A percentile compares a stretch with the other conserved stretches of the same genome.
Conservation (phyloP, 2,329 filamentous ascomycete species). For the Lecanicillium sp. region DNA sequence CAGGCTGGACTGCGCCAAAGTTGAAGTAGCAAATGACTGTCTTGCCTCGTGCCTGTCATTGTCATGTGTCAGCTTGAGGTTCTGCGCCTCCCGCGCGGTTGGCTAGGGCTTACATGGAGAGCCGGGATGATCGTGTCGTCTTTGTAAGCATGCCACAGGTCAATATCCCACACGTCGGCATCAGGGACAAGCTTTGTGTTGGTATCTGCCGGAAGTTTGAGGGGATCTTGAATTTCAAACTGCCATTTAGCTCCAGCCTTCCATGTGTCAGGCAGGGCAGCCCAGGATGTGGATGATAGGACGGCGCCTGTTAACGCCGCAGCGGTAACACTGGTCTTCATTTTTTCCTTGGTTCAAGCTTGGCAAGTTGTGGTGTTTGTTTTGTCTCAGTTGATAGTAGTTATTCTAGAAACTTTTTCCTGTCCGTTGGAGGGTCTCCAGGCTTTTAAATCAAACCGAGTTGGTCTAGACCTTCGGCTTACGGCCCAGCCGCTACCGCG, state of each 20-base stretch:
- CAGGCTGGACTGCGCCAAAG: conserved; percentile 19
- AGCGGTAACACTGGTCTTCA: not conserved
- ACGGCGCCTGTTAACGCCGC: not conserved
- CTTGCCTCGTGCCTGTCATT: conserved; percentile 12
- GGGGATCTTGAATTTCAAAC: conserved; percentile 1
- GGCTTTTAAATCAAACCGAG: too few relatives aligned
- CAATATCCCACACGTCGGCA: conserved; percentile 6
- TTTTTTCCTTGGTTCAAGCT: too few relatives aligned
- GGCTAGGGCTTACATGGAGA: conserved; percentile 3
- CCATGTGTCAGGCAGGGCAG: not conserved
- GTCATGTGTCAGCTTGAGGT: not conserved
- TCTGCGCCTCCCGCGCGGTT: not conserved
- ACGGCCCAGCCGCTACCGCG: too few relatives aligned
- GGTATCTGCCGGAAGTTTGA: not conserved
- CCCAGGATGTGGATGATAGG: not conserved
- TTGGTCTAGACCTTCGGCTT: too few relatives aligned
- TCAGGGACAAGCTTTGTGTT: conserved; percentile 1
- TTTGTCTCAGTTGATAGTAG: too few relatives aligned
- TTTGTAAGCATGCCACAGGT: conserved; percentile 4
- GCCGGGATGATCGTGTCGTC: not conserved
- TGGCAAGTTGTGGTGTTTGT: too few relatives aligned
- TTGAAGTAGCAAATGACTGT: conserved; percentile 27
- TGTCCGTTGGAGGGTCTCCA: too few relatives aligned
- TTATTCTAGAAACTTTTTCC: too few relatives aligned
- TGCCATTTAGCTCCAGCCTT: not conserved